Percentiles rank a stretch among this genome's conserved stretches.
Conservation (phyloP, 1,139 yeast genomes). For the Lodderomyces orthopsilosis region DNA sequence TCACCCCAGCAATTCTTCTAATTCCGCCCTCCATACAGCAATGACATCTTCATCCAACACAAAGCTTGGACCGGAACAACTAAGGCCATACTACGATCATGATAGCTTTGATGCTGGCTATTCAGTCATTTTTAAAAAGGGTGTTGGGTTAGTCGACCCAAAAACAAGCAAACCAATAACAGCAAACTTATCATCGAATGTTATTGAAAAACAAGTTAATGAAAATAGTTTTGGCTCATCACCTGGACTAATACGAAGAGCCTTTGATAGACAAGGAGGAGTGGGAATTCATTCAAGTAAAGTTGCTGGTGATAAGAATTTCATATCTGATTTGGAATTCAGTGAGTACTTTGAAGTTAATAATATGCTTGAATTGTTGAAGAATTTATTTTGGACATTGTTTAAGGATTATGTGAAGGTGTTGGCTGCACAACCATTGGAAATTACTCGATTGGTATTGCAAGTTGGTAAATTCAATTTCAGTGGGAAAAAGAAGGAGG, state of each 20-base stretch:
- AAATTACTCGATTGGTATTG: slow-evolving; percentile 70
- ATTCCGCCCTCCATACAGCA: not conserved
- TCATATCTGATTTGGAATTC: slow-evolving; percentile 63
- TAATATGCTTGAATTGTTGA: slow-evolving; percentile 53
- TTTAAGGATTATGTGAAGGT: slow-evolving; percentile 65
- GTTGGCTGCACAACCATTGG: slow-evolving; percentile 82
- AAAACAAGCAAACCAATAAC: slow-evolving; percentile 36
- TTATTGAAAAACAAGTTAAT: slow-evolving; percentile 16
- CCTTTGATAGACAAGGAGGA: slow-evolving; percentile 11
- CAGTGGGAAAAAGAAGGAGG: slow-evolving; percentile 10
- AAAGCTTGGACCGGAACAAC: slow-evolving; percentile 15
- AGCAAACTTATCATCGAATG: slow-evolving; percentile 21
- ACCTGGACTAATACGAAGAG: slow-evolving; percentile 13
- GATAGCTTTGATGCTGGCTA: slow-evolving; percentile 68
- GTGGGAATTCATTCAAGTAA: slow-evolving; percentile 15
- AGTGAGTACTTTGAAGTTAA: slow-evolving; percentile 61
- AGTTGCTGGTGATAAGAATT: slow-evolving; percentile 36
- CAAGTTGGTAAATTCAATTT: slow-evolving; percentile 70
- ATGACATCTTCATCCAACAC: slow-evolving; percentile 5
- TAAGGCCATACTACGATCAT: slow-evolving; percentile 74
- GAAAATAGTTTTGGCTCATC: slow-evolving; percentile 5
- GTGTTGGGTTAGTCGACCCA: slow-evolving; percentile 53
- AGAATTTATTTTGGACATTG: slow-evolving; percentile 57
- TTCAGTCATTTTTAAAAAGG: slow-evolving; percentile 58
- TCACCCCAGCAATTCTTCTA: not conserved